A percentile compares a stretch with the other conserved stretches of the same genome.
phyloP scores from a whole-genome alignment of 495 filamentous ascomycete genomes.

The Penicillium cataractarum region DNA sequence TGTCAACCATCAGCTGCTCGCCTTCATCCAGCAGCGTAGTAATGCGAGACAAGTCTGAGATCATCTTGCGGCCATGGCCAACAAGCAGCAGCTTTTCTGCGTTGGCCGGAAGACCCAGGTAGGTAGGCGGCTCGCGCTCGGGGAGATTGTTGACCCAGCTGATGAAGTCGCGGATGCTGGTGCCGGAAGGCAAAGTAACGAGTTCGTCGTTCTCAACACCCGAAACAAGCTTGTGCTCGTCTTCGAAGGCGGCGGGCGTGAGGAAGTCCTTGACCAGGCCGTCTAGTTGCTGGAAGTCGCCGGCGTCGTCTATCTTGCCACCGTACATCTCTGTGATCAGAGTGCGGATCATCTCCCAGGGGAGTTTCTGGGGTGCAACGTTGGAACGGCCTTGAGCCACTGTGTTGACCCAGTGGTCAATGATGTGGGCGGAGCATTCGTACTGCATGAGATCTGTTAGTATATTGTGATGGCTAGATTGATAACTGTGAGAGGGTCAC shows the following conservation, averaged over 20 bases:
- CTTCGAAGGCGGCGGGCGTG: conserved; percentile 86
- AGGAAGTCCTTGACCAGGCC: conserved; percentile 75
- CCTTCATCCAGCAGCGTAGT: conserved; percentile 89
- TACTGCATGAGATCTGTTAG: conserved; percentile 64
- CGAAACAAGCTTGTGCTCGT: conserved; percentile 84
- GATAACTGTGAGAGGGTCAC: conserved; percentile 29
- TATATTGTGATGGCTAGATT: background rate
- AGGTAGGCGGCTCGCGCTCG: conserved; percentile 95
- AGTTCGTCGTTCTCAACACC: conserved; percentile 61
- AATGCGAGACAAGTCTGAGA: conserved; percentile 80
- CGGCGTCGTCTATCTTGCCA: conserved; percentile 93
- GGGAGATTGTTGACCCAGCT: conserved; percentile 90
- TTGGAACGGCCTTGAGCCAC: conserved; percentile 85
- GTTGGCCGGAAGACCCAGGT: conserved; percentile 93
- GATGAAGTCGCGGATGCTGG: conserved; percentile 82
- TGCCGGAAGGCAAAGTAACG: conserved; percentile 76
- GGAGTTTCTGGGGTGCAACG: conserved; percentile 88
- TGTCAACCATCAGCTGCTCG: conserved; percentile 85
- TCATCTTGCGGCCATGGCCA: conserved; percentile 83
- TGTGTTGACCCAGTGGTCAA: conserved; percentile 90
- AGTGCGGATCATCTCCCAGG: conserved; percentile 95
- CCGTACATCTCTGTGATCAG: conserved; percentile 94
- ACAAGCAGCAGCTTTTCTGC: conserved; percentile 95
- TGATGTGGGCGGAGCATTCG: conserved; percentile 93
- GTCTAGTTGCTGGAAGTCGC: conserved; percentile 75